A percentile compares a stretch with the other conserved stretches of the same genome.
These are phyloP conservation scores for Melanomma pulvis-pyrius DNA, from an alignment of 495 filamentous ascomycete genomes.

Conservation along the genomic window DNA sequence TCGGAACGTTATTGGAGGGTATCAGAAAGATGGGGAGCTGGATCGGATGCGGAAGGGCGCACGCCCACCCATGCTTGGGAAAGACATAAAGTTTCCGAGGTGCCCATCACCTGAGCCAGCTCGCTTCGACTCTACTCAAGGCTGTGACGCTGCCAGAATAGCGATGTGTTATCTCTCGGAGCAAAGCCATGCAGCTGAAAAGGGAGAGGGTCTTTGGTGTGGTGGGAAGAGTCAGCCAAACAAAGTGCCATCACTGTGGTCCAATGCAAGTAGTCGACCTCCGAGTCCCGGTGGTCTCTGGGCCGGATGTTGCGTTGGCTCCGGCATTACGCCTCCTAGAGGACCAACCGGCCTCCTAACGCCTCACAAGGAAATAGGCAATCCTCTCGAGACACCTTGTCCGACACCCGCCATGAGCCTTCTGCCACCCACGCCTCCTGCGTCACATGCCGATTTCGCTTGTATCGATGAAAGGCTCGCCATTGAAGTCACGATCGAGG, in stretches of 20 bases:
- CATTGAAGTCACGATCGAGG: constrained; percentile 55
- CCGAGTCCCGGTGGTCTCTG: constrained; percentile 43
- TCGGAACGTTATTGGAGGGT: constrained; percentile 46
- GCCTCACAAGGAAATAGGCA: constrained; percentile 33
- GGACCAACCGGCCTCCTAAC: constrained; percentile 46
- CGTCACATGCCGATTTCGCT: constrained; percentile 34
- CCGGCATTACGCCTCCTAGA: constrained; percentile 34
- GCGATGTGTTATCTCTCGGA: constrained; percentile 53
- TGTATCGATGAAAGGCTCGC: constrained; percentile 53
- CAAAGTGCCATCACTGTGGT: constrained; percentile 25
- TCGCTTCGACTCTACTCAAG: constrained; percentile 66
- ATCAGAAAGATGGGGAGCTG: constrained; percentile 52
- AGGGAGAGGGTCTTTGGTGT: constrained; percentile 45
- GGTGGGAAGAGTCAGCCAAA: constrained; percentile 17
- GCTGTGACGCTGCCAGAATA: constrained; percentile 46
- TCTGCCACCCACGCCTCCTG: constrained; percentile 38
- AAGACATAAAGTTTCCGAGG: constrained; percentile 71
- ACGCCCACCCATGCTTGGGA: constrained; percentile 82
- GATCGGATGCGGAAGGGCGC: constrained; percentile 56
- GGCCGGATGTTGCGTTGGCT: constrained; percentile 46
- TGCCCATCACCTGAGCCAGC: constrained; percentile 81
- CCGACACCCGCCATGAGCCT: constrained; percentile 28
- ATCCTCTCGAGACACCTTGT: constrained; percentile 38
- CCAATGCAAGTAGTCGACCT: constrained; percentile 28
- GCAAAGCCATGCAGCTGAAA: constrained; percentile 38